Conservation (phyloP, 176 grass and related monocot genomes). For the Pontederia paniculata region DNA sequence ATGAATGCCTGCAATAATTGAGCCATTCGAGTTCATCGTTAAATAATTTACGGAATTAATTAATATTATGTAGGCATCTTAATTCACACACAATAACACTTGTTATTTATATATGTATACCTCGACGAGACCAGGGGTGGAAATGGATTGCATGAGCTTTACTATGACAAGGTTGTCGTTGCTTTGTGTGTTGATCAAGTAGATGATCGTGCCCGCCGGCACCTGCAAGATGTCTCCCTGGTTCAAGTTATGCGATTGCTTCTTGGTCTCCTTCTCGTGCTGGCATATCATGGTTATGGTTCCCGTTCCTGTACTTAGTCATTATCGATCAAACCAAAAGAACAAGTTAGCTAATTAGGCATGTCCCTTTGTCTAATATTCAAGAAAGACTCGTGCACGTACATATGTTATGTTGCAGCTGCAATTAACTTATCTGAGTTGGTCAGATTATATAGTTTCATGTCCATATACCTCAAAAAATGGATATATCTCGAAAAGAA, state of each 20-base stretch:
- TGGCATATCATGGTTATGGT: conserved; percentile 32
- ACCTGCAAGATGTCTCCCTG: conserved; percentile 41
- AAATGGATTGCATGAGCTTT: conserved; percentile 49
- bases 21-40: neutral
- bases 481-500: too few relatives aligned
- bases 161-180: conserved; percentile 44
- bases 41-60: too few relatives aligned
- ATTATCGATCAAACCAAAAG: neutral
- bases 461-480: too few relatives aligned
- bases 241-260: conserved; percentile 34
- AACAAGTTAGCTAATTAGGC: neutral
- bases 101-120: conserved; percentile 3
- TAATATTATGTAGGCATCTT: too few relatives aligned
- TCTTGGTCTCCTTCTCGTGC: conserved; percentile 36
- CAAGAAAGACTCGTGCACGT: too few relatives aligned
- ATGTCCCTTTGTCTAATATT: too few relatives aligned
- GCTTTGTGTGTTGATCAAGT: conserved; percentile 57
- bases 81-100: too few relatives aligned
- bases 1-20: conserved; percentile 39
- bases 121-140: conserved; percentile 47
- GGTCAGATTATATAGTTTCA: too few relatives aligned
- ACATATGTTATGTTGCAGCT: too few relatives aligned
- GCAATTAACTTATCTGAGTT: too few relatives aligned
- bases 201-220: conserved; percentile 44
- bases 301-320: conserved; percentile 30